Evolutionary conservation across 192 early-diverging fungal species (phyloP), one percentile per base, ranked within the genome.

Genomic region (Pilaira anomala): DNA sequence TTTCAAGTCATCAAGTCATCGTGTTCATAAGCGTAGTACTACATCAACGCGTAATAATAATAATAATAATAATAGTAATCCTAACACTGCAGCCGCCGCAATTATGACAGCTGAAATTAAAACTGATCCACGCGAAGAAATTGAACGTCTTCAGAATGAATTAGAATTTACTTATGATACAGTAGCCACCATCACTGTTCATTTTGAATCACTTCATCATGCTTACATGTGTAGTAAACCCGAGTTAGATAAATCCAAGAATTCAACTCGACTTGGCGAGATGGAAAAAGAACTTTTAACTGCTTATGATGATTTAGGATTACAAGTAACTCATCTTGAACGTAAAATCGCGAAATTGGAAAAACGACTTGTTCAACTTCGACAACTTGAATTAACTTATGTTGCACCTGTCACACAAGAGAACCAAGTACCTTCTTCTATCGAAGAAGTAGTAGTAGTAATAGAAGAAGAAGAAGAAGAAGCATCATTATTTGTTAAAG

Each of bases 251-350:
- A 45, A 56, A 48, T 40, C 54, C 29, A 45, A 39, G 5, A 12
- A 14, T 7, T 36, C 72, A 0, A 69, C 66, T 42, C 66, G 67
- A 7, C 58, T 74, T 7, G 48, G 54, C 26, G 49, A 48, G 18
- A 67, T 46, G 62, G 72, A 74, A 57, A 62, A 67, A 19, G 72
- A 74, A 50, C 58, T 74, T 21, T 39, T 74, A 19, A 48, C 72
- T 18, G 72, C 67, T 11, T 74, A 74, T 36, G 72, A 74, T 33
- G 72, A 74, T 42, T 44, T 74, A 9, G 63, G 59, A n/a, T 39
- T 69, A 7, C 72, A 74, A 54, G 59, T 74, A 18, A 60, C 42
- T 30, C 72, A 74, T 44, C 55, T 74, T 14, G 72, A 74, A 59
- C 60, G 62, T 24, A 74, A 69, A 50, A 66, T 74, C 42, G 44